Percentiles rank a stretch among this genome's conserved stretches.
Evolutionary conservation across 208 protist species (phyloP).

Genomic region (Leishmania mexicana): DNA sequence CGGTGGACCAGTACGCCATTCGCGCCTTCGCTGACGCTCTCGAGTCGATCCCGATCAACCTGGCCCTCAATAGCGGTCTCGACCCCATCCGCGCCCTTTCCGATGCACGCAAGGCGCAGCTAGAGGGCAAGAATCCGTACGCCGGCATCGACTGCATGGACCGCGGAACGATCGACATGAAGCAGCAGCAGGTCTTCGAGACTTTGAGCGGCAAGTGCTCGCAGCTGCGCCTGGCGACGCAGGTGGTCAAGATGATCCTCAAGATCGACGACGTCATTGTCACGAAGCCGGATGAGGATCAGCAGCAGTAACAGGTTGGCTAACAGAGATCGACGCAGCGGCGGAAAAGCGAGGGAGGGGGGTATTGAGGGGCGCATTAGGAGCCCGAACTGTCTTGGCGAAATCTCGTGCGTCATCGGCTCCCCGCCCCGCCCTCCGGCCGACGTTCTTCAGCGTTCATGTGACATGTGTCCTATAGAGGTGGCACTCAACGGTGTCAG

Average conservation of each 20-base stretch:
- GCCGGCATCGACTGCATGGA: slow-evolving; percentile 99
- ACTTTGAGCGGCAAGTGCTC: slow-evolving; percentile 99
- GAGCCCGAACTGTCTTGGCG: background rate
- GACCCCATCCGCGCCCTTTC: slow-evolving; percentile 97
- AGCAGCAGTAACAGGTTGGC: slow-evolving; percentile 40
- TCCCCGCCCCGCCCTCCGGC: background rate
- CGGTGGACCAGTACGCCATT: slow-evolving; percentile 99
- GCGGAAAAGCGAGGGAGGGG: background rate
- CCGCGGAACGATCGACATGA: slow-evolving; percentile 97
- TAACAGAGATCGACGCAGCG: background rate
- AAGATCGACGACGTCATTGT: slow-evolving; percentile 99
- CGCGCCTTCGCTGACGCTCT: slow-evolving; percentile 99
- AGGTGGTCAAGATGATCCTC: slow-evolving; percentile 99
- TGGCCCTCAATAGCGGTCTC: slow-evolving; percentile 99
- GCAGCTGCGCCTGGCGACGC: slow-evolving; percentile 99
- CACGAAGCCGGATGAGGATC: slow-evolving; percentile 80
- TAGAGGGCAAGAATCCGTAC: slow-evolving; percentile 94
- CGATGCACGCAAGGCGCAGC: slow-evolving; percentile 95
- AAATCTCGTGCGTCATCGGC: background rate
- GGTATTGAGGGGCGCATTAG: background rate
- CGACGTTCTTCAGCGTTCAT: background rate
- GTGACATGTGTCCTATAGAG: background rate
- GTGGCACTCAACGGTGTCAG: background rate
- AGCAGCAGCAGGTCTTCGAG: slow-evolving; percentile 98
- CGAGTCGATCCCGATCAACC: slow-evolving; percentile 98